Percentiles rank a stretch among this genome's conserved stretches.
Conservation (phyloP, 2,329 filamentous ascomycete species). For the Xenosphaeropsis pyriputrescens region DNA sequence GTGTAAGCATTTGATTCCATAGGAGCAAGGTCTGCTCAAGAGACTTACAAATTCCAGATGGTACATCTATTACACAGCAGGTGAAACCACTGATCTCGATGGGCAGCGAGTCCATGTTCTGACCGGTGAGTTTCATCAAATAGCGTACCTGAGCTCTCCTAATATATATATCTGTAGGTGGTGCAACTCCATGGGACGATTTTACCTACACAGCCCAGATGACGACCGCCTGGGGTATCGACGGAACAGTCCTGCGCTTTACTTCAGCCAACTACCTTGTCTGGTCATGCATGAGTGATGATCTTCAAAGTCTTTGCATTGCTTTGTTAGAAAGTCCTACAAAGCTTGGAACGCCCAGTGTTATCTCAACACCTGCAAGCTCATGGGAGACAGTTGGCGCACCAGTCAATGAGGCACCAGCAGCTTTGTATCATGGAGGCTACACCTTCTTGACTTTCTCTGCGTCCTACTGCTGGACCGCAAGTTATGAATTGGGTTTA, state of each 20-base stretch:
- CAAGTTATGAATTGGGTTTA: conserved; percentile 35
- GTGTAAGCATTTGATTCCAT: conserved; percentile 8
- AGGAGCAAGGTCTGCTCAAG: neutral
- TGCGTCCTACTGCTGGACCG: conserved; percentile 40
- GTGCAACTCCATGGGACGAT: conserved; percentile 32
- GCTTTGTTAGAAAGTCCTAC: conserved; percentile 23
- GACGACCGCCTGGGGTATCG: conserved; percentile 33
- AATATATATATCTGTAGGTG: conserved; percentile 21
- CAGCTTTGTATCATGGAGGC: conserved; percentile 35
- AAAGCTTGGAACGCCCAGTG: conserved; percentile 26
- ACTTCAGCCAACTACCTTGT: conserved; percentile 34
- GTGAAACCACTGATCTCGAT: conserved; percentile 27
- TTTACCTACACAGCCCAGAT: conserved; percentile 33
- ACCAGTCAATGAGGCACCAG: conserved; percentile 39
- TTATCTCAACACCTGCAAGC: conserved; percentile 34
- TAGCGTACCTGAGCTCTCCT: neutral
- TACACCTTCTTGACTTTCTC: conserved; percentile 37
- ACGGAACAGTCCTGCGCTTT: conserved; percentile 35
- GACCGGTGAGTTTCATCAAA: conserved; percentile 21
- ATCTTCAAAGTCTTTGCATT: conserved; percentile 24
- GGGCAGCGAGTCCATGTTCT: conserved; percentile 36
- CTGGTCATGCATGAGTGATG: conserved; percentile 29
- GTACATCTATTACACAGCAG: conserved; percentile 44
- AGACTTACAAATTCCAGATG: conserved; percentile 14
- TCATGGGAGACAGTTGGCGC: conserved; percentile 32